Base-by-base conservation (phyloP, 108 stramenopile genomes). In the Nitzschia putrida region DNA sequence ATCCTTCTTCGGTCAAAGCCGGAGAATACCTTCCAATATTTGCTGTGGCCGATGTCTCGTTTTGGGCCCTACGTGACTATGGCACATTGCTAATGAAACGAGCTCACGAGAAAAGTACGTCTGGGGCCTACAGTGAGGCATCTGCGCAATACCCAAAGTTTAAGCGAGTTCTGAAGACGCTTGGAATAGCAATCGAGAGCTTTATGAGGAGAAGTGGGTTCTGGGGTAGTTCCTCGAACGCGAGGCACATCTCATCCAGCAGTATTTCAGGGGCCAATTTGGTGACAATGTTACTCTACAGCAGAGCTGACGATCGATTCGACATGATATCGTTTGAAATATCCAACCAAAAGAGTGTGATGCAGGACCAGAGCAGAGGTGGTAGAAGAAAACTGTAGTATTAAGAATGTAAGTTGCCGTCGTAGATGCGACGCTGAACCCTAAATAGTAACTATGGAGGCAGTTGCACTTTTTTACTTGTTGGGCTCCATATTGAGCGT, bases 21-120 rank as follows among this genome's bases (percentile, higher is more conserved):
- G 66, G 41, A 22, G 60, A 57, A 22, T 14, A 45, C 22, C 22
- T 72, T 10, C 69, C 84, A 3, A 82, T 87, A 6, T 77, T 87
- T 68, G 86, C 78, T 18, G 72, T 81, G 13, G 41, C 67, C 7
- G 86, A 78, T 22, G 53, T 80, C 34, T 64, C 80, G 8, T 87
- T 81, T 71, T 83, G 69, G 69, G 68, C 71, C 11, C 57, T 87
- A 0, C 66, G 86, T 23, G 86, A 87, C 0, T 87, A 78, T 64
- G 82, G 80, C 9, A 86, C 76, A 3, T 25, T 40, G 9, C 64
- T 87, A 45, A 83, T 83, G 77, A 64, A 71, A 54, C 64, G 47
- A 1, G 77, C 44, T 2, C 50, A 61, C 34, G 67, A 81, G 9
- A 44, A 64, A 13, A 75, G 66, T 45, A 63, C 80, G 9, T 21